A percentile compares a stretch with the other conserved stretches of the same genome.
phyloP scores from a whole-genome alignment of 345 rosid species.

The Anacardium occidentale region DNA sequence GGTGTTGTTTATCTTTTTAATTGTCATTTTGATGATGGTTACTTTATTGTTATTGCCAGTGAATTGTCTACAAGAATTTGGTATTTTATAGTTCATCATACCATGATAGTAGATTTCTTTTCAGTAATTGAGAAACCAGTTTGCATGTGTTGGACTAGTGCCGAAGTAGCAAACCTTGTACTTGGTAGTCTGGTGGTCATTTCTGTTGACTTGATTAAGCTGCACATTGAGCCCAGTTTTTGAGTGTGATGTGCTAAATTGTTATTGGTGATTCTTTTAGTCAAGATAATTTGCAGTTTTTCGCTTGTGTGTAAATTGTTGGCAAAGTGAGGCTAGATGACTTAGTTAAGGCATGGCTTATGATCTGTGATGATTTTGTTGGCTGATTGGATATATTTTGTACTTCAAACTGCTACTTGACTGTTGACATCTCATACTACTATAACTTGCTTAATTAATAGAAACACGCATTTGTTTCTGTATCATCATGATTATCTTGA shows the following conservation, averaged over 20 bases:
- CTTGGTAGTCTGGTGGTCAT: conserved; percentile 58
- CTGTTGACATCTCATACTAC: background rate
- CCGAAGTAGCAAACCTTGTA: background rate
- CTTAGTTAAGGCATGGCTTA: background rate
- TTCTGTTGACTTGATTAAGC: conserved; percentile 62
- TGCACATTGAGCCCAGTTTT: conserved; percentile 88
- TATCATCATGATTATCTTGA: too few species aligned
- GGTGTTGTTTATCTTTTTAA: background rate
- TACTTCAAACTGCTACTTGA: background rate
- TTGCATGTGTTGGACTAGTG: background rate
- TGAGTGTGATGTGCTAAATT: conserved; percentile 46
- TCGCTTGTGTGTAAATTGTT: background rate
- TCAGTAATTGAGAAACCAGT: background rate
- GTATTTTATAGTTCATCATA: too few species aligned
- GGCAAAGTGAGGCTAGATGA: background rate
- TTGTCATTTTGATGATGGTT: too few species aligned
- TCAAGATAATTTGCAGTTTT: background rate
- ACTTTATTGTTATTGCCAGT: too few species aligned
- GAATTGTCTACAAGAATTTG: too few species aligned
- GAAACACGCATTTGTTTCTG: too few species aligned
- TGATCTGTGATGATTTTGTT: background rate
- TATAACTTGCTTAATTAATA: conserved; percentile 4
- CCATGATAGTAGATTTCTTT: background rate
- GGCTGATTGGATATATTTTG: background rate
- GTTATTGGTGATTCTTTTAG: background rate